Conservation (phyloP, 2,329 filamentous ascomycete genomes). For the Pseudocercospora crystallina region DNA sequence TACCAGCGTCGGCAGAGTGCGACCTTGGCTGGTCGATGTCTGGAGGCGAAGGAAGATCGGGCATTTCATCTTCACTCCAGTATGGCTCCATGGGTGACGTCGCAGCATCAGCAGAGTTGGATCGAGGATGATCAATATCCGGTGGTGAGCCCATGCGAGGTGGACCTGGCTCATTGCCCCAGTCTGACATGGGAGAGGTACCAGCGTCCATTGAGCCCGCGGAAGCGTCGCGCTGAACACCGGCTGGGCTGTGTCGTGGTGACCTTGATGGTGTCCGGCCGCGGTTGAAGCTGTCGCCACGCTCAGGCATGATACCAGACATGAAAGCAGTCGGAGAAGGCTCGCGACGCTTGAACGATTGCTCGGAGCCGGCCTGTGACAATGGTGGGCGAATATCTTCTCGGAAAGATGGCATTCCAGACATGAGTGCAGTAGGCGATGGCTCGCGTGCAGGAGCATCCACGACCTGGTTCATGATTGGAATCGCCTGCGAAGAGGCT, state of each 20-base stretch:
- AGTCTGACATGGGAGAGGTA: constrained; percentile 13
- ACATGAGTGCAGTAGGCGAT: constrained; percentile 7
- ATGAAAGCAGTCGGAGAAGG: constrained; percentile 14
- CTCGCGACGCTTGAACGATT: constrained; percentile 4
- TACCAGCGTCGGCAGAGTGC: constrained; percentile 11
- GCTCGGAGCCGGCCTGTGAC: constrained; percentile 10
- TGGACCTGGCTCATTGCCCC: constrained; percentile 3
- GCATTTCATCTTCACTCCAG: no score
- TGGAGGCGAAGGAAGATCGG: not conserved
- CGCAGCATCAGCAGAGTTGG: constrained; percentile 7
- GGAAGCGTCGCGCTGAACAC: constrained; percentile 1
- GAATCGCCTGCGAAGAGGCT: constrained; percentile 16
- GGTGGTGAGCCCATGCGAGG: not conserved
- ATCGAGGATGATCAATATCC: constrained; percentile 5
- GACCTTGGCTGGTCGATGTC: constrained; percentile 6
- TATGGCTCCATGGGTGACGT: constrained; percentile 6
- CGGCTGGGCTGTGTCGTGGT: not conserved
- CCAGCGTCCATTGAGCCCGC: not conserved
- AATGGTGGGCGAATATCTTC: constrained; percentile 8
- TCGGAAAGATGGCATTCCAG: not conserved
- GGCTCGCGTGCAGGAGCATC: not conserved
- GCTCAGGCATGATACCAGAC: constrained; percentile 14
- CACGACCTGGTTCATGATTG: constrained; percentile 1
- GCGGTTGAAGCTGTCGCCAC: no score
- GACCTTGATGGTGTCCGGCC: no score